Evolutionary conservation across 1,284 basidiomycete genomes (phyloP).

Genomic region (Erythrobasidium hasegawianum): DNA sequence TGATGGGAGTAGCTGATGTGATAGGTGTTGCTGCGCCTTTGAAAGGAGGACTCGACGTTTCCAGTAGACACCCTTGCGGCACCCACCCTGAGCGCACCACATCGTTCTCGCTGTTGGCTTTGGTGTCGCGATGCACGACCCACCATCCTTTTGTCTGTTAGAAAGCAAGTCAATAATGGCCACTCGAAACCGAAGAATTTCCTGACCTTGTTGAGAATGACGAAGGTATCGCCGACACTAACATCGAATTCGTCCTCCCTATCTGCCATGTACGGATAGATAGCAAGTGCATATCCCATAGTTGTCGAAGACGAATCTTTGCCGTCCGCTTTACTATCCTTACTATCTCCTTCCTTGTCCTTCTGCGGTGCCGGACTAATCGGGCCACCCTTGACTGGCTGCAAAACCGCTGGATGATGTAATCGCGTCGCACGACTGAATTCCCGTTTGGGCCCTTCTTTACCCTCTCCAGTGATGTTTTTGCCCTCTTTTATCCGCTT

Average conservation of each 20-base stretch:
- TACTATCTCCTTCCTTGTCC: constrained; percentile 20
- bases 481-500: constrained; percentile 48
- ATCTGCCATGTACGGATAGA: constrained; percentile 51
- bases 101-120: constrained; percentile 70
- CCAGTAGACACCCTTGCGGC: constrained; percentile 76
- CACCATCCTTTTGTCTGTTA: constrained; percentile 84
- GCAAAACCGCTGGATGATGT: constrained; percentile 48
- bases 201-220: constrained; percentile 35
- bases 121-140: constrained; percentile 84
- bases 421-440: constrained; percentile 45
- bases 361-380: constrained; percentile 20
- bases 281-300: constrained; percentile 53
- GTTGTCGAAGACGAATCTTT: constrained; percentile 41
- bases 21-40: constrained; percentile 58
- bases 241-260: constrained; percentile 88
- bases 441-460: constrained; percentile 26
- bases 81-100: constrained; percentile 56
- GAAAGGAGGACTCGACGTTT: constrained; percentile 57
- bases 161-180: constrained; percentile 46
- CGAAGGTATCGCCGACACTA: constrained; percentile 59
- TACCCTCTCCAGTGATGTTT: constrained; percentile 54
- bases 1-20: constrained; percentile 59
- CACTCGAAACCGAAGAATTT: neutral
- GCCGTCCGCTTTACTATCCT: constrained; percentile 18
- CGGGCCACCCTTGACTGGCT: constrained; percentile 43